Evolutionary conservation across 2,329 filamentous ascomycete species (phyloP), one percentile per base, ranked within the genome.

Genomic region (Microdochium trichocladiopsis): DNA sequence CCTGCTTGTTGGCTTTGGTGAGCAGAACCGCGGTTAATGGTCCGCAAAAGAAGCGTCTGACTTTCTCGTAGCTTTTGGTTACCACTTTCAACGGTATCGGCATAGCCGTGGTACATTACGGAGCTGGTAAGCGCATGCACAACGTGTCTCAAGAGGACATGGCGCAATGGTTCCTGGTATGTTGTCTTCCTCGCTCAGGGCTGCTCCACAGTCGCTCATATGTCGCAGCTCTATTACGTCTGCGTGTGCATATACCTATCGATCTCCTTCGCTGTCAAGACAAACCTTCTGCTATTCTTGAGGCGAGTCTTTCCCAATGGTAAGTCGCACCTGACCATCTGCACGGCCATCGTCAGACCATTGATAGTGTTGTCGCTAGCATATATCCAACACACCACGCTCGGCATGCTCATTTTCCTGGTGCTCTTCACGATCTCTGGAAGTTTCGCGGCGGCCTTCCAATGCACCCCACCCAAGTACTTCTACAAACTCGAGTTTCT

Each of bases 391-490:
- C 22, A 28, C 33, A 52, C 52, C 4, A 54, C 52, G 1, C 23
- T 54, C 18, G 52, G 50, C 31, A 36, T 55, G 21, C 23, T 53
- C 36, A 48, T 55, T 14, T 55, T 55, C 6, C 36, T 55, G 6
- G 28, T 47, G 9, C 33, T 55, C 4, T 55, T 55, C n/a, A 53
- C 53, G 16, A 50, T 55, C 25, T 55, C 53, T 23, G 52, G 52
- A 11, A 50, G 43, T 23, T 31, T 50, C 16, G 45, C 51, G 37
- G 49, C 52, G n/a, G 52, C 53, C 18, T 49, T 55, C 24, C 52
- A 54, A 25, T 56, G 54, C 47, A 56, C 52, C 9, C 52, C 54
- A 22, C 54, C 54, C 10, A 56, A 54, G 51, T 56, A 56, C 45
- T 25, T 43, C 12, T 56, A 49, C 47, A n/a, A 56, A 22, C 25